A percentile compares a stretch with the other conserved stretches of the same genome.
Evolutionary conservation across 208 protist genomes (phyloP).

Genomic region (Wallacemonas rigidus): DNA sequence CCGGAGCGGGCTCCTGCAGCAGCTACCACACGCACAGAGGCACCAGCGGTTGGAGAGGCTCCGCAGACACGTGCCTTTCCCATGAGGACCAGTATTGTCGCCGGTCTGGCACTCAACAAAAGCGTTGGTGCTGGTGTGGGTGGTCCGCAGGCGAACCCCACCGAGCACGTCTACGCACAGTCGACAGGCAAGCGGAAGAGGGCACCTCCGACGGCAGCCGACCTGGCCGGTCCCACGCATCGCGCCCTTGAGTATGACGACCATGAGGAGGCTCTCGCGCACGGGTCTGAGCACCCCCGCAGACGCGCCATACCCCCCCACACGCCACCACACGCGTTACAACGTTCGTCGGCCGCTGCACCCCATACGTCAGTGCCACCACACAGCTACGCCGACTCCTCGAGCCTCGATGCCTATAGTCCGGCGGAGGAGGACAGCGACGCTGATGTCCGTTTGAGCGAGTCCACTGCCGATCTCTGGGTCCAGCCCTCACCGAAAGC

Average conservation of each 20-base stretch:
- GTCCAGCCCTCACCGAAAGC: constrained; percentile 7
- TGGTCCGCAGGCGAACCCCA: background rate
- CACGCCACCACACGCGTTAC: background rate
- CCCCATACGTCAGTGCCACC: too few relatives aligned
- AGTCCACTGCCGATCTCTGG: constrained; percentile 9
- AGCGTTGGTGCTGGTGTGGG: background rate
- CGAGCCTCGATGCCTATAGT: background rate
- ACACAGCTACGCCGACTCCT: background rate
- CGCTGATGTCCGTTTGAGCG: background rate
- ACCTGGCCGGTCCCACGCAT: background rate
- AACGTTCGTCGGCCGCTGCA: too few relatives aligned
- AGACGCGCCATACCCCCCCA: background rate
- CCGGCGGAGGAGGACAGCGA: background rate
- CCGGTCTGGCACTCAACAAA: background rate
- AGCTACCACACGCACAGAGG: too few relatives aligned
- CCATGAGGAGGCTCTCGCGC: background rate
- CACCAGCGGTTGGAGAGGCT: too few relatives aligned
- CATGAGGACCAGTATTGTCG: too few relatives aligned
- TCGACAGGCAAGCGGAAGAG: background rate
- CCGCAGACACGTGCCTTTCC: too few relatives aligned
- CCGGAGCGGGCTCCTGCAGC: background rate
- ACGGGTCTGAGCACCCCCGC: background rate
- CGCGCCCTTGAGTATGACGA: background rate
- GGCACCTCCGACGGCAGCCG: background rate
- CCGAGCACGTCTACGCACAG: background rate